These are phyloP conservation scores for Apostasia shenzhenica DNA, from an alignment of 106 monocot genomes.

Conservation along the genomic window DNA sequence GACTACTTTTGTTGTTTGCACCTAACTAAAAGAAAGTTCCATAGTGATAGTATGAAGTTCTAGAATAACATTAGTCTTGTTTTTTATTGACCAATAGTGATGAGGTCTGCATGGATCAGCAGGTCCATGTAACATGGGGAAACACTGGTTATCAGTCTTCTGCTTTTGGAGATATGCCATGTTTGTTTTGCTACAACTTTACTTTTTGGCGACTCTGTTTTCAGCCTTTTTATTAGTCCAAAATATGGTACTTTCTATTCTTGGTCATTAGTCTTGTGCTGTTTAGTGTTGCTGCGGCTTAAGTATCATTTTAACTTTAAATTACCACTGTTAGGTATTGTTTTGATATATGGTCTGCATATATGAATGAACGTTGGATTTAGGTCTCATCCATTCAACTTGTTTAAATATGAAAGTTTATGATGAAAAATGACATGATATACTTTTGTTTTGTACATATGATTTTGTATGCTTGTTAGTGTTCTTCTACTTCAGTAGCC, in stretches of 20 bases:
- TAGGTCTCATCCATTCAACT: too few relatives aligned
- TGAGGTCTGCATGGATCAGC: not conserved
- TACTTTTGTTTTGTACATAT: too few relatives aligned
- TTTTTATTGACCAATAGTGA: conserved; percentile 7
- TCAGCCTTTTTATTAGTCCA: not conserved
- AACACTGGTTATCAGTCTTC: not conserved
- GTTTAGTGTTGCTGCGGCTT: not conserved
- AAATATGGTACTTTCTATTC: not conserved
- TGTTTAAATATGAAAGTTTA: too few relatives aligned
- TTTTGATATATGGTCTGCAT: too few relatives aligned
- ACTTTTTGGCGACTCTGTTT: not conserved
- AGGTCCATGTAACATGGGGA: not conserved
- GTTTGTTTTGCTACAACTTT: not conserved
- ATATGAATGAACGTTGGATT: too few relatives aligned
- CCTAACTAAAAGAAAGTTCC: not conserved
- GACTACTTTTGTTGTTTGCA: too few relatives aligned
- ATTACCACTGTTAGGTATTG: too few relatives aligned
- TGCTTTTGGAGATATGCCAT: not conserved
- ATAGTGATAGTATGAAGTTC: not conserved
- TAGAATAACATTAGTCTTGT: conserved; percentile 1
- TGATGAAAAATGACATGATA: too few relatives aligned
- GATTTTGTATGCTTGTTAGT: too few relatives aligned
- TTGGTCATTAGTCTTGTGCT: not conserved
- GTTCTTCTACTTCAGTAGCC: too few relatives aligned
- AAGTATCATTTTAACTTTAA: not conserved